Evolutionary conservation across 2,329 filamentous ascomycete genomes (phyloP).

Genomic region (Aspergillus glaucus): DNA sequence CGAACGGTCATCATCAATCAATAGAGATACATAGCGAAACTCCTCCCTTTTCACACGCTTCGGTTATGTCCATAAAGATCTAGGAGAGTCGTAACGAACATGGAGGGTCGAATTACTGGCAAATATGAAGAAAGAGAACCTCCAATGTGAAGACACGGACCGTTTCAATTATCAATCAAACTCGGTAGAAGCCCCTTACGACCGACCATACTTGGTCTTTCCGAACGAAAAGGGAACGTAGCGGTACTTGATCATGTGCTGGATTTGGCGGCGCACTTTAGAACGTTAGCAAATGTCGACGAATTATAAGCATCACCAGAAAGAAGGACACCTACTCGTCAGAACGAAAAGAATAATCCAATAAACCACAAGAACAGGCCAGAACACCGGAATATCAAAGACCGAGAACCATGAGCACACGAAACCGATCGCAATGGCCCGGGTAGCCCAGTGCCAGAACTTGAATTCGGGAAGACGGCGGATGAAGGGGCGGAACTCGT

Average conservation of each 20-base stretch:
- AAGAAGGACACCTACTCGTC: slow-evolving; percentile 64
- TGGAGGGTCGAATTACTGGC: neutral
- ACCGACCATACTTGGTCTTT: slow-evolving; percentile 66
- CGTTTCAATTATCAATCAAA: neutral
- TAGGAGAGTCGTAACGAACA: neutral
- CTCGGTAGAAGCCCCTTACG: slow-evolving; percentile 13
- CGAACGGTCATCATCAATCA: slow-evolving; percentile 7
- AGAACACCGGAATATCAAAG: slow-evolving; percentile 97
- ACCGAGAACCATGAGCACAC: slow-evolving; percentile 85
- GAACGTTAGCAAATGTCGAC: slow-evolving; percentile 6
- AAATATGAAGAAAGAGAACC: neutral
- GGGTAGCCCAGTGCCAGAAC: slow-evolving; percentile 96
- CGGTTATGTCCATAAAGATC: neutral
- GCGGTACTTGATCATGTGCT: slow-evolving; percentile 99
- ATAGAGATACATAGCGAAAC: slow-evolving; percentile 1
- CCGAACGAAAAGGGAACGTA: slow-evolving; percentile 92
- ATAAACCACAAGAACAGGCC: slow-evolving; percentile 96
- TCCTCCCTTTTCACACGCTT: neutral
- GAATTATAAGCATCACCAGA: neutral
- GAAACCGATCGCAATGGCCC: slow-evolving; percentile 77
- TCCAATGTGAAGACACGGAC: too few species aligned
- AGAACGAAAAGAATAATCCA: slow-evolving; percentile 95
- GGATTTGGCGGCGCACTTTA: slow-evolving; percentile 94
- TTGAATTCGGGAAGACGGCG: slow-evolving; percentile 96
- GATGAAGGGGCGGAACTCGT: slow-evolving; percentile 97